Base-by-base conservation (phyloP, 257 asterid species). In the Ilex aquifolium region DNA sequence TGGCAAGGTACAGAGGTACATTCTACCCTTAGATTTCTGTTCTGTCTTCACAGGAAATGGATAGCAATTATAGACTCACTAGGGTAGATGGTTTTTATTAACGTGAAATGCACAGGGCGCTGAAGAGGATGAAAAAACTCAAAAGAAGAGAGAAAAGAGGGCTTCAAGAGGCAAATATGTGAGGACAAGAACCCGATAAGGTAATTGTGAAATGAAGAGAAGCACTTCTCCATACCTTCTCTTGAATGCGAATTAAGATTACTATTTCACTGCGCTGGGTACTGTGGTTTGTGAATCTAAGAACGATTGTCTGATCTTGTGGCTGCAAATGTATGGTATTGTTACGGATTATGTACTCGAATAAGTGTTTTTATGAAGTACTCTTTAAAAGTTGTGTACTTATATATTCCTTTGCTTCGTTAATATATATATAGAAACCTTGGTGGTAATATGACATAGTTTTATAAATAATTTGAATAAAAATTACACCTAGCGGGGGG, bases 111-210 rank as follows among this genome's bases (percentile, higher is more conserved):
- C 62, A 65, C 82, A 87, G 95, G 96, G 79, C n/a, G 84, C 21
- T 2, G 99, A 87, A 62, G 99, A 89, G 71, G 99, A 89, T 66
- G 99, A 92, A 42, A 92, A 85, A 76, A 79, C 90, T 2, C 79
- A 90, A 59, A 89, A 80, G 70, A 89, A 89, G 84, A 87, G 97
- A 74, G 97, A 92, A 31, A 92, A 92, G 79, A 89, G 63, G 80
- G 99, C 96, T 61, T 87, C 96, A 48, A 85, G 95, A 72, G 69
- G 81, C 75, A 92, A 89, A 78, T 79, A 89, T 65, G 72, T 89
- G 65, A 87, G 74, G 80, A 69, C 93, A 13, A 82, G 85, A 75
- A 74, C 77, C 59, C 83, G 95, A 60, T 88, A 67, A 74, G 17
- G 10, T 10, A 10, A 11, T 10, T 4, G n/a, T 46, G 14, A 46